Base-by-base conservation (phyloP, 2,329 filamentous ascomycete genomes). In the Hymenoscyphus albidus region DNA sequence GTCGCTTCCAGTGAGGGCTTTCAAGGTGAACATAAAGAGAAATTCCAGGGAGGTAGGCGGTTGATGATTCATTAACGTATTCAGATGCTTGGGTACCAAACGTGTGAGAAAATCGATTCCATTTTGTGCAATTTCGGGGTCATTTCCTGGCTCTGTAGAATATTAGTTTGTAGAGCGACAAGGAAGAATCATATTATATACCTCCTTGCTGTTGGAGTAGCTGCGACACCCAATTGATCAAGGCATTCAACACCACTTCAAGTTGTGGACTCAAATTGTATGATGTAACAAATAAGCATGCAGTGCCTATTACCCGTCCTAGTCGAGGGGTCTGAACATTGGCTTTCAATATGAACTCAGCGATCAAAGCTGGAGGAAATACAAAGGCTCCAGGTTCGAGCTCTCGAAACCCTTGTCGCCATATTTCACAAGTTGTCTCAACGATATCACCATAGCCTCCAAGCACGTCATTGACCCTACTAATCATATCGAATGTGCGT, bases 331-430 rank as follows among this genome's bases (percentile, higher is more conserved):
- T 89, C n/a, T 83, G 78, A 44, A 83, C 77, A 1, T 77, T 80
- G 27, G 87, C 83, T 61, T 83, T 83, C 3, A 83, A 80, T 58
- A 95, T 81, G 73, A 90, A 89, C 54, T 86, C 81, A 12, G 87
- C 85, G n/a, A 91, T 85, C 68, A 86, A 81, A 0, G 82, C 78
- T 0, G 89, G 81, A 2, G 88, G 83, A 66, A 96, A 86, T 9
- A 93, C 90, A 70, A 95, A 94, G 0, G 91, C 89, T 0, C 91
- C 91, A 2, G 89, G 85, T 32, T 87, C 84, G 0, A 82, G 83
- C 75, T 96, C 92, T 0, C 88, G 88, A 72, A 93, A 93, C 0
- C 92, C 92, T 22, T 87, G 84, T 51, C 88, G 85, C 59, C 94
- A 81, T 58, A 93, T 85, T 64, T 82, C 82, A 76, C 91, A 95